phyloP scores from a whole-genome alignment of 345 rosid genomes.

The Kandelia obovata region DNA sequence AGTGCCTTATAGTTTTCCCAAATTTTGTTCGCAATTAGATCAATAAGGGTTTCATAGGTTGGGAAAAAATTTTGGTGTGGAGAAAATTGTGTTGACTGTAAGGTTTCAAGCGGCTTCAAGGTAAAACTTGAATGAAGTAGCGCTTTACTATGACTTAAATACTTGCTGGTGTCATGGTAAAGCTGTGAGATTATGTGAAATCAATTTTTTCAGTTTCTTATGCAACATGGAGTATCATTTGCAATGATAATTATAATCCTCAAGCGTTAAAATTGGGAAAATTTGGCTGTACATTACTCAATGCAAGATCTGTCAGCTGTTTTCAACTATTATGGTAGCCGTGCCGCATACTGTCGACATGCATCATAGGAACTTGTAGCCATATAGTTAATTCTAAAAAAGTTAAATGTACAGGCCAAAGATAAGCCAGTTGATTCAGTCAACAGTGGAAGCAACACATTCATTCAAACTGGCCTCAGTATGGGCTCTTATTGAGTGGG shows the following conservation, averaged over 20 bases:
- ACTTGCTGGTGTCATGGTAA: neutral
- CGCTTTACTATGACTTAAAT: neutral
- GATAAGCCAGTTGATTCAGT: too few species aligned
- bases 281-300: neutral
- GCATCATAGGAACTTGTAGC: neutral
- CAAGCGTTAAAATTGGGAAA: neutral
- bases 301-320: neutral
- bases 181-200: neutral
- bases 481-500: neutral
- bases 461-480: neutral
- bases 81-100: too few species aligned
- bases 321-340: neutral
- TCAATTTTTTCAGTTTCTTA: conserved; percentile 2
- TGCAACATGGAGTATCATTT: neutral
- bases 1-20: neutral
- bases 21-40: neutral
- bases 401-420: too few species aligned
- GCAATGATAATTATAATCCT: neutral
- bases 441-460: too few species aligned
- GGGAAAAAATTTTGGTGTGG: too few species aligned
- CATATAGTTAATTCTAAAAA: too few species aligned
- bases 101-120: neutral
- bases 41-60: neutral
- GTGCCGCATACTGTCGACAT: neutral
- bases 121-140: neutral